Evolutionary conservation across 148 eudicot species (phyloP), one percentile per base, ranked within the genome.

Genomic region (Beta vulgaris): DNA sequence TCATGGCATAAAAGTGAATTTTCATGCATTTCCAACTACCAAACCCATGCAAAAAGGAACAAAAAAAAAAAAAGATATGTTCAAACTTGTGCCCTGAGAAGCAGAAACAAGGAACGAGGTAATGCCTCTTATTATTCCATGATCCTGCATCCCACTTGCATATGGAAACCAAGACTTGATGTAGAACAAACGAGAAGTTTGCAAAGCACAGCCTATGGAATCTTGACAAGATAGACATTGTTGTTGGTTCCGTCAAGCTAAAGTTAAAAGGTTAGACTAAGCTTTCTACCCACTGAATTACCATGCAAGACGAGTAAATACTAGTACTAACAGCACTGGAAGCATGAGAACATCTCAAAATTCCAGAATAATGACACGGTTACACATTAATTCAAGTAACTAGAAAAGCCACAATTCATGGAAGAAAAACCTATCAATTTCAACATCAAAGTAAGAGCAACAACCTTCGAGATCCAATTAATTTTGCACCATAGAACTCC

Each of bases 401-500:
- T n/a, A 49, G 21, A 49, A 18, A 49, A 49, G 54, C 54, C 21
- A 18, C 7, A 26, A 58, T 58, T 1, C 57, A 51, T 3, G 2
- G 4, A 51, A 51, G 57, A 39, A 39, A 39, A 39, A 73, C 36
- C 35, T 2, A 73, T 36, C 35, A 37, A 5, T 8, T 2, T 67
- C 9, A 40, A 35, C 21, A n/a, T 62, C 34, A 69, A 39, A 13
- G 26, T 14, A 53, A 23, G 26, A 2, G 36, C 43, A 68, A 79
- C 71, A 68, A 91, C 98, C 98, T 94, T 59, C 85, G 85, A 68
- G 98, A 94, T 73, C 98, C 98, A 75, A 94, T 87, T 72, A 89
- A 79, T 81, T 92, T 85, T 53, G 98, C 98, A 78, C 98, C 98
- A 82, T 94, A 87, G 80, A 94, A 94, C 75, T 94, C 98, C 49